Conservation (phyloP, 257 asterid genomes). For the Penstemon barbatus region DNA sequence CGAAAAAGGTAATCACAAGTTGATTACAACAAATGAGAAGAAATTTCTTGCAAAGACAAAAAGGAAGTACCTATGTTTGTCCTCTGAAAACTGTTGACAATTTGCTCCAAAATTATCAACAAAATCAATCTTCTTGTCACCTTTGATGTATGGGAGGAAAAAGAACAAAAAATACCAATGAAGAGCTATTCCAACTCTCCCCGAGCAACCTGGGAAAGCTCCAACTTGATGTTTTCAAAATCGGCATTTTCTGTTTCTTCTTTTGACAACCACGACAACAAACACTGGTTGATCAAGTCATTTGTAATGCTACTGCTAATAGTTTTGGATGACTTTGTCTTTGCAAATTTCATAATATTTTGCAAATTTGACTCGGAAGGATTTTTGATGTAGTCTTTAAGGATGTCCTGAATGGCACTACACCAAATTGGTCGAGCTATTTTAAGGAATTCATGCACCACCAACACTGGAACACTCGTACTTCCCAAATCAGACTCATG, state of each 20-base stretch:
- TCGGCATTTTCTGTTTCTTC: slow-evolving; percentile 63
- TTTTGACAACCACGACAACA: slow-evolving; percentile 60
- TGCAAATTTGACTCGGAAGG: slow-evolving; percentile 65
- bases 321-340: slow-evolving; percentile 32
- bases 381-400: slow-evolving; percentile 54
- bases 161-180: slow-evolving; percentile 24
- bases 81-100: not conserved
- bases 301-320: slow-evolving; percentile 29
- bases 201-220: slow-evolving; percentile 38
- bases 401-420: slow-evolving; percentile 56
- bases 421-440: slow-evolving; percentile 90
- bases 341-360: slow-evolving; percentile 54
- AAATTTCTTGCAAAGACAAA: not conserved
- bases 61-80: not conserved
- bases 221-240: slow-evolving; percentile 53
- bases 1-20: slow-evolving; percentile 4
- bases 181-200: slow-evolving; percentile 29
- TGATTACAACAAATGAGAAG: not conserved
- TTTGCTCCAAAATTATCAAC: slow-evolving; percentile 5
- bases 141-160: slow-evolving; percentile 24
- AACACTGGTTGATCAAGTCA: slow-evolving; percentile 63
- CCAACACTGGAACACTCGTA: slow-evolving; percentile 56
- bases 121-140: slow-evolving; percentile 19
- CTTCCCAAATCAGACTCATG: slow-evolving; percentile 91
- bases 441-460: slow-evolving; percentile 75